phyloP scores from a whole-genome alignment of 805 yeast genomes.

The Candida adriatica region DNA sequence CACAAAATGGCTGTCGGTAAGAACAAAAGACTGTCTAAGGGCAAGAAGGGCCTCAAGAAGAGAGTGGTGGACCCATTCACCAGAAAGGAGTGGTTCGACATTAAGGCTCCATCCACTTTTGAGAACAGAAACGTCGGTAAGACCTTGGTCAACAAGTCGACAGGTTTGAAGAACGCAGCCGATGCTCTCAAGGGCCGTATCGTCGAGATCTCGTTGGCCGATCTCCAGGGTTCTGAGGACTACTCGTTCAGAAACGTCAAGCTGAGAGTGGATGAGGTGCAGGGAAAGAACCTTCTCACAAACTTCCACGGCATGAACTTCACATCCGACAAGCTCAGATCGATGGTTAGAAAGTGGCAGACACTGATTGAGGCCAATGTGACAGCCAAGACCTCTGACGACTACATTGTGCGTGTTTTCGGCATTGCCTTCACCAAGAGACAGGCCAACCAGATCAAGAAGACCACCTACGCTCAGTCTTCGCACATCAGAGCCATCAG shows the following conservation, averaged over 20 bases:
- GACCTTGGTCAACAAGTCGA: constrained; percentile 96
- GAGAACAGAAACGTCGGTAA: constrained; percentile 98
- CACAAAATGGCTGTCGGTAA: constrained; percentile 68
- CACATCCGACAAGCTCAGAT: constrained; percentile 96
- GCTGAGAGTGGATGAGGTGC: constrained; percentile 98
- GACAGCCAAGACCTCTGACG: constrained; percentile 96
- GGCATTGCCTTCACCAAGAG: constrained; percentile 99
- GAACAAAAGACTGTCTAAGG: constrained; percentile 75
- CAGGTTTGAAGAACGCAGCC: constrained; percentile 96
- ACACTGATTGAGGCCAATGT: constrained; percentile 96
- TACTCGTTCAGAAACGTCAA: constrained; percentile 96
- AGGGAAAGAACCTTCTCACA: constrained; percentile 97
- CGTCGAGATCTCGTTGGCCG: constrained; percentile 92
- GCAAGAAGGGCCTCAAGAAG: constrained; percentile 97
- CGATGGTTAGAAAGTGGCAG: constrained; percentile 99
- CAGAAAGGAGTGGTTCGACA: constrained; percentile 98
- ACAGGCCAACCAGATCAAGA: constrained; percentile 94
- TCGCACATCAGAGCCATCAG: constrained; percentile 81
- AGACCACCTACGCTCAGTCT: constrained; percentile 96
- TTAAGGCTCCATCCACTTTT: constrained; percentile 97
- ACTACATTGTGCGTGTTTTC: constrained; percentile 92
- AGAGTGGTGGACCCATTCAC: constrained; percentile 98
- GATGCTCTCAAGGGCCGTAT: constrained; percentile 98
- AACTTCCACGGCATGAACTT: constrained; percentile 99
- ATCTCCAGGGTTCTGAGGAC: constrained; percentile 98